Conservation (phyloP, 2,329 filamentous ascomycete species). For the Pestalotiopsis fici region DNA sequence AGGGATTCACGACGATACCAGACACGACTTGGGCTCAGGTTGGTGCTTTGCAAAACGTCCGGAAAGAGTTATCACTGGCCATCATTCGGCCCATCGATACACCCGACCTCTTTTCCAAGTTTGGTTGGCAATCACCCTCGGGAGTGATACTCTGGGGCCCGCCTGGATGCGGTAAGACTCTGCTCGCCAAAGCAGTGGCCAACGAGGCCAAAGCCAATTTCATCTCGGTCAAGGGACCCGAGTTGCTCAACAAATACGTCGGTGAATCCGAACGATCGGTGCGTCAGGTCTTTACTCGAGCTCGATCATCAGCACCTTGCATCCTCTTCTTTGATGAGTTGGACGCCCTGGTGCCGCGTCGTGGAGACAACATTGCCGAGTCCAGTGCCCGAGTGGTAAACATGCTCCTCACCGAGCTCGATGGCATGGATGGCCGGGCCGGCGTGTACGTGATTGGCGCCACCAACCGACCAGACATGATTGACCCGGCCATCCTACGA, state of each 20-base stretch:
- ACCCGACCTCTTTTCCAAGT: slow-evolving; percentile 73
- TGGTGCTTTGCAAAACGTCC: slow-evolving; percentile 78
- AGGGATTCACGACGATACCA: slow-evolving; percentile 93
- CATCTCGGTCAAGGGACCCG: slow-evolving; percentile 95
- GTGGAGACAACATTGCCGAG: slow-evolving; percentile 78
- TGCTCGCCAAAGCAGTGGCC: slow-evolving; percentile 93
- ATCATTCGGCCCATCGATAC: slow-evolving; percentile 89
- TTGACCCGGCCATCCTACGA: slow-evolving; percentile 91
- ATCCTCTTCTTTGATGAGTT: slow-evolving; percentile 98
- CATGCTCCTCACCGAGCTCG: slow-evolving; percentile 89
- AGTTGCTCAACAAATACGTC: slow-evolving; percentile 96
- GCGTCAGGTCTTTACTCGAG: slow-evolving; percentile 86
- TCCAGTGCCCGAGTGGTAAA: slow-evolving; percentile 90
- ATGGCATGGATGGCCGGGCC: slow-evolving; percentile 76
- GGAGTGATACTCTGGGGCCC: slow-evolving; percentile 96
- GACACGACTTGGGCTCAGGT: slow-evolving; percentile 93
- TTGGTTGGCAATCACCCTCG: slow-evolving; percentile 79
- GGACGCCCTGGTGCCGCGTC: slow-evolving; percentile 84
- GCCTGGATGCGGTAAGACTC: slow-evolving; percentile 93
- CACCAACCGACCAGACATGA: slow-evolving; percentile 94
- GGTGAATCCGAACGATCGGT: slow-evolving; percentile 94
- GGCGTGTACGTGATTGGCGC: slow-evolving; percentile 95
- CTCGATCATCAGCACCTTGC: slow-evolving; percentile 83
- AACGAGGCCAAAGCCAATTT: slow-evolving; percentile 97
- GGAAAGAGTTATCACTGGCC: slow-evolving; percentile 78